These are phyloP conservation scores for Albatrellus sp. DNA, from an alignment of 1,284 basidiomycete genomes.

Conservation along the genomic window DNA sequence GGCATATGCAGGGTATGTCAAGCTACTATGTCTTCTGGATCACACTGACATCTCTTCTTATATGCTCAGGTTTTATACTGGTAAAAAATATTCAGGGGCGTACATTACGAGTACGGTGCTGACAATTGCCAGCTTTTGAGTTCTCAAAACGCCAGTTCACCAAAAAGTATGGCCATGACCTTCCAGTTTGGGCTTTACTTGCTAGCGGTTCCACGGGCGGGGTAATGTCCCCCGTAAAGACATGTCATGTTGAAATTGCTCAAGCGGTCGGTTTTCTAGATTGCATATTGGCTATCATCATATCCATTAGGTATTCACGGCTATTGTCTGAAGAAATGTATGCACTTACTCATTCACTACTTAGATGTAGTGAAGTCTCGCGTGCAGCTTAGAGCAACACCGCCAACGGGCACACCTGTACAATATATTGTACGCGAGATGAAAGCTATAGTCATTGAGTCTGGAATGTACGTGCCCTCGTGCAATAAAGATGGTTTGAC, in stretches of 20 bases:
- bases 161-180: slow-evolving; percentile 41
- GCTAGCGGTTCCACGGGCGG: slow-evolving; percentile 84
- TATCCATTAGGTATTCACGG: slow-evolving; percentile 64
- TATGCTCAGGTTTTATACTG: slow-evolving; percentile 57
- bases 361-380: slow-evolving; percentile 87
- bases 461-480: slow-evolving; percentile 51
- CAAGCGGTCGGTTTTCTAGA: slow-evolving; percentile 19
- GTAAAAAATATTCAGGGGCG: slow-evolving; percentile 20
- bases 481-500: slow-evolving; percentile 1
- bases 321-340: neutral
- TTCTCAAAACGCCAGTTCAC: slow-evolving; percentile 73
- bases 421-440: slow-evolving; percentile 76
- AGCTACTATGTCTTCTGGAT: neutral
- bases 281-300: slow-evolving; percentile 89
- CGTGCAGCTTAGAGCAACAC: slow-evolving; percentile 68
- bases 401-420: slow-evolving; percentile 67
- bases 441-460: slow-evolving; percentile 54
- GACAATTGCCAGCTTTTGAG: slow-evolving; percentile 57
- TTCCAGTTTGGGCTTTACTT: slow-evolving; percentile 86
- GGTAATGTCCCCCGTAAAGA: slow-evolving; percentile 29
- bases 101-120: neutral
- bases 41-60: neutral
- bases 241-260: neutral
- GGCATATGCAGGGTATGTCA: slow-evolving; percentile 76
- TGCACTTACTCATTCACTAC: neutral